These are phyloP conservation scores for Periconia digitata DNA, from an alignment of 2,329 filamentous ascomycete species.

Conservation along the genomic window DNA sequence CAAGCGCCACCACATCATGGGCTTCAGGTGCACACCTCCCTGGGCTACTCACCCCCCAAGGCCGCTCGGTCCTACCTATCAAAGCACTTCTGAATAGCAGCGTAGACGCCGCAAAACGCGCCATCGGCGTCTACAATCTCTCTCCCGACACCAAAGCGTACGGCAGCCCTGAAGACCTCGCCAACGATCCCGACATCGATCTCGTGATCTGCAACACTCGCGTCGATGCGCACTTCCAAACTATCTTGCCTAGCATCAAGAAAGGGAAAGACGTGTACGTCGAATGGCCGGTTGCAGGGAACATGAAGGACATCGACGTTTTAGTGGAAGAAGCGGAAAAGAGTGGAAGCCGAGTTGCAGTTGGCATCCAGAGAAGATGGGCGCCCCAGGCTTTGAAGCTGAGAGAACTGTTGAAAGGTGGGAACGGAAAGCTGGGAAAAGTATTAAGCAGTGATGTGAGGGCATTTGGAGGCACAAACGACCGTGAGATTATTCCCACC, in stretches of 20 bases:
- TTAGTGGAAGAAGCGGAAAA: conserved; percentile 43
- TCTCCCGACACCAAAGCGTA: conserved; percentile 47
- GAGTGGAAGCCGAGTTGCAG: conserved; percentile 46
- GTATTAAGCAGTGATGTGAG: conserved; percentile 39
- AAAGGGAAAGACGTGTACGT: conserved; percentile 57
- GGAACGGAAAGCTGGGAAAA: conserved; percentile 44
- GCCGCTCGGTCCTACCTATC: conserved; percentile 44
- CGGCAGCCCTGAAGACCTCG: conserved; percentile 46
- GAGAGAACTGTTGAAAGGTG: conserved; percentile 43
- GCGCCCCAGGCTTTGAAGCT: conserved; percentile 45
- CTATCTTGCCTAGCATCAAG: conserved; percentile 50
- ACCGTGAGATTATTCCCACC: conserved; percentile 16
- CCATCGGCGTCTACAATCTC: conserved; percentile 46
- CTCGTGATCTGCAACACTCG: conserved; percentile 56
- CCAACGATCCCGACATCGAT: conserved; percentile 36
- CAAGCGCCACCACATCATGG: conserved; percentile 31
- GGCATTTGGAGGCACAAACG: conserved; percentile 17
- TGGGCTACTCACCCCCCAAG: conserved; percentile 23
- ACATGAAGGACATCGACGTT: conserved; percentile 43
- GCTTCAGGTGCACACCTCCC: conserved; percentile 41
- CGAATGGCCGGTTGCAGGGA: conserved; percentile 52
- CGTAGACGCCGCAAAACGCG: conserved; percentile 42
- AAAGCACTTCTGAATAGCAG: conserved; percentile 52
- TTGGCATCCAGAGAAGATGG: conserved; percentile 51
- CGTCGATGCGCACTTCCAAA: conserved; percentile 56